Percentiles rank a stretch among this genome's conserved stretches.
Conservation (phyloP, 257 asterid genomes). For the Solanum bulbocastanum region DNA sequence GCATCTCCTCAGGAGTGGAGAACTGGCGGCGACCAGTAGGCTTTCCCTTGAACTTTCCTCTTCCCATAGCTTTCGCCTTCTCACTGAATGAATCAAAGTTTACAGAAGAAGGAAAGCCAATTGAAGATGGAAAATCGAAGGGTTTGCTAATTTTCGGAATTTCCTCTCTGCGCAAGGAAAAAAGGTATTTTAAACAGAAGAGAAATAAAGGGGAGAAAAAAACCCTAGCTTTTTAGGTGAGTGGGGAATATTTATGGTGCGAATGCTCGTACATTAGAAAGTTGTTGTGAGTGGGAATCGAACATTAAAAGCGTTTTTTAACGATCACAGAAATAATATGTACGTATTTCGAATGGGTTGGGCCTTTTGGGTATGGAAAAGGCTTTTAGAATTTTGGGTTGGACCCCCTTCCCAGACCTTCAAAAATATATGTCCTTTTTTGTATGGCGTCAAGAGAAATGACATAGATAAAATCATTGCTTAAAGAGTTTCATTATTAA, state of each 20-base stretch:
- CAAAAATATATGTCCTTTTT: too few species aligned
- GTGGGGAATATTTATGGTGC: neutral
- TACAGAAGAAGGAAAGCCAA: neutral
- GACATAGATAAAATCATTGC: too few species aligned
- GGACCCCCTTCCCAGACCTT: neutral
- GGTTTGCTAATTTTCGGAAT: neutral
- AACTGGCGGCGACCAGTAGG: conserved; percentile 54
- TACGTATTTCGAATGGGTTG: neutral
- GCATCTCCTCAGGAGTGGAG: conserved; percentile 35
- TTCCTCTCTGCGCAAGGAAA: neutral
- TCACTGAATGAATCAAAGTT: neutral
- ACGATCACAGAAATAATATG: neutral
- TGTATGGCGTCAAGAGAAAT: too few species aligned
- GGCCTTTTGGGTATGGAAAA: neutral
- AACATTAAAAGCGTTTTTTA: neutral
- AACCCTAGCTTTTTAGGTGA: neutral
- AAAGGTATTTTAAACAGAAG: neutral
- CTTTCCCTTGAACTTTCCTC: conserved; percentile 45
- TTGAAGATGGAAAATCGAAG: neutral
- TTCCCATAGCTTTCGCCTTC: conserved; percentile 19
- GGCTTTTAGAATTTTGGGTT: neutral
- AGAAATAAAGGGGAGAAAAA: neutral
- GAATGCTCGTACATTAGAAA: neutral
- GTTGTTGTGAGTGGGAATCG: neutral
- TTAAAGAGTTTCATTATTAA: too few species aligned